These are phyloP conservation scores for Wickerhamiella azymoides DNA, from an alignment of 805 yeast species.

Conservation along the genomic window DNA sequence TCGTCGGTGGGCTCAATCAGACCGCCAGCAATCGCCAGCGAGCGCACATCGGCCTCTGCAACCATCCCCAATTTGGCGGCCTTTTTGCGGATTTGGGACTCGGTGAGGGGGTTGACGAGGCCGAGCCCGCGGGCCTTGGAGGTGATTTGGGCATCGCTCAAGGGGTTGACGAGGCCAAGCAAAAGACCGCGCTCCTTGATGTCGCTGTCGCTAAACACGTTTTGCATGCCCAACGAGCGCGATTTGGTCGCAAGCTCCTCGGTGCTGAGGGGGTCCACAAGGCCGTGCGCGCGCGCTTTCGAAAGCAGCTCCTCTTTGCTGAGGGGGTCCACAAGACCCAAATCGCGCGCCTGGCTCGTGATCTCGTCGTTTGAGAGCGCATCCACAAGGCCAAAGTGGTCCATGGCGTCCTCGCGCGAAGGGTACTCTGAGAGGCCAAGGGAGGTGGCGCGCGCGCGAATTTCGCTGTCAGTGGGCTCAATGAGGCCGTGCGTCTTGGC, in stretches of 20 bases:
- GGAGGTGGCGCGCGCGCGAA: background rate
- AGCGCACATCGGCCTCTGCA: slow-evolving; percentile 19
- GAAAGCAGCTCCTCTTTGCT: slow-evolving; percentile 35
- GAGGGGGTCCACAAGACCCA: slow-evolving; percentile 26
- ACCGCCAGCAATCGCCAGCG: slow-evolving; percentile 5
- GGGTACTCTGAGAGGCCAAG: slow-evolving; percentile 10
- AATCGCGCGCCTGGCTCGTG: slow-evolving; percentile 10
- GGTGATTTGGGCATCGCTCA: slow-evolving; percentile 2
- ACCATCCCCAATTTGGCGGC: slow-evolving; percentile 15
- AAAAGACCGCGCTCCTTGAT: slow-evolving; percentile 15
- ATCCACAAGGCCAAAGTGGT: slow-evolving; percentile 41
- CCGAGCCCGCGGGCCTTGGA: slow-evolving; percentile 1
- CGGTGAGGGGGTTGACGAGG: slow-evolving; percentile 3
- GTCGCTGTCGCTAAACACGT: slow-evolving; percentile 34
- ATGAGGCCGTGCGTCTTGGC: slow-evolving; percentile 8
- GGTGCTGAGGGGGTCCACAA: slow-evolving; percentile 10
- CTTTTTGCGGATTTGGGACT: slow-evolving; percentile 7
- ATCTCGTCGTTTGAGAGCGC: slow-evolving; percentile 15
- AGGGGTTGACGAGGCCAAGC: slow-evolving; percentile 14
- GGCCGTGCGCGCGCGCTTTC: slow-evolving; percentile 19
- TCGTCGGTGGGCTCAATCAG: slow-evolving; percentile 18
- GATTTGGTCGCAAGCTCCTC: slow-evolving; percentile 1
- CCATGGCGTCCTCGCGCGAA: slow-evolving; percentile 10
- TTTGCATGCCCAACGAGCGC: slow-evolving; percentile 1
- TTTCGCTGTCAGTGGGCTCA: background rate